Conservation (phyloP, 768 basidiomycete genomes). For the Fibroporia radiculosa region DNA sequence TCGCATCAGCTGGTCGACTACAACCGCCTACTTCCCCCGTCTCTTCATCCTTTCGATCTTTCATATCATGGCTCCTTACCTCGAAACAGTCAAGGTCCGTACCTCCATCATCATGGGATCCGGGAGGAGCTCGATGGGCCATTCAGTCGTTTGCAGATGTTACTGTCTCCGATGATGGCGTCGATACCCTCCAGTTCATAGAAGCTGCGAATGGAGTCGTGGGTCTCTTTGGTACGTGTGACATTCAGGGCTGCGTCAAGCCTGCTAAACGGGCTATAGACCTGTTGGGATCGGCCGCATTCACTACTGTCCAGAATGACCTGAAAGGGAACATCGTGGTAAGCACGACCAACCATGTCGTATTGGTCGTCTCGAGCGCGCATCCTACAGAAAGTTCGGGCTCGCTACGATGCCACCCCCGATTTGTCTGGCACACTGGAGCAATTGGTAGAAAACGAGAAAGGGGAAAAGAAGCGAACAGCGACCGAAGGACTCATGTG, state of each 20-base stretch:
- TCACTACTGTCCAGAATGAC: constrained; percentile 77
- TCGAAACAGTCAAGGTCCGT: constrained; percentile 59
- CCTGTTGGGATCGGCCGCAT: constrained; percentile 79
- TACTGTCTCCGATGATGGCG: constrained; percentile 73
- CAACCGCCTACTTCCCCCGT: background rate
- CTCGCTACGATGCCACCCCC: constrained; percentile 65
- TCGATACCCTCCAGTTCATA: constrained; percentile 83
- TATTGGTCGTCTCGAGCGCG: background rate
- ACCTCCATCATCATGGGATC: background rate
- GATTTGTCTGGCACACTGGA: constrained; percentile 72
- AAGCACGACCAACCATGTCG: constrained; percentile 19
- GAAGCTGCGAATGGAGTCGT: constrained; percentile 86
- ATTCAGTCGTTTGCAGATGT: constrained; percentile 90
- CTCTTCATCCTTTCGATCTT: background rate
- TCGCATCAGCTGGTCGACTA: no score
- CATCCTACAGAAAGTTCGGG: constrained; percentile 72
- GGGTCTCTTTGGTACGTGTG: constrained; percentile 73
- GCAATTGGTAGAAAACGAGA: constrained; percentile 75
- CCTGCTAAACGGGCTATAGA: constrained; percentile 36
- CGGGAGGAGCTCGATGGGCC: no score
- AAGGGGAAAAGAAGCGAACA: constrained; percentile 75
- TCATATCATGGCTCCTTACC: constrained; percentile 61
- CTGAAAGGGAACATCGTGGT: constrained; percentile 89
- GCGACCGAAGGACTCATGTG: constrained; percentile 93
- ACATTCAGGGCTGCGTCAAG: background rate